These are phyloP conservation scores for Pythium dissotocum DNA, from an alignment of 352 stramenopile species.

Conservation along the genomic window DNA sequence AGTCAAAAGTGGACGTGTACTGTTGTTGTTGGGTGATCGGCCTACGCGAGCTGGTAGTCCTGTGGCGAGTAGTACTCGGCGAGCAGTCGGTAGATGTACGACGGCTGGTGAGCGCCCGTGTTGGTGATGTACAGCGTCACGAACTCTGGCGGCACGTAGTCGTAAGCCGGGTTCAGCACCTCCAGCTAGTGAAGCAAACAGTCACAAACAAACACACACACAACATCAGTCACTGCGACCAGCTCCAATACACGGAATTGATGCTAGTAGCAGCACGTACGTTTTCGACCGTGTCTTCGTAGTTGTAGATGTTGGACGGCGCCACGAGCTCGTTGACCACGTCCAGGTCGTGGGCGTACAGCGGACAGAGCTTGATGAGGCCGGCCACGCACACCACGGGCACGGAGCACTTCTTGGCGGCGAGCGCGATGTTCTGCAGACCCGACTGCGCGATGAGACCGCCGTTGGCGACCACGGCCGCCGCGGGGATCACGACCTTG, in stretches of 20 bases:
- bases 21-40: not conserved
- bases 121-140: slow-evolving; percentile 99
- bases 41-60: slow-evolving; percentile 89
- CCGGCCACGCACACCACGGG: slow-evolving; percentile 96
- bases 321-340: slow-evolving; percentile 92
- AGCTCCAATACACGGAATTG: not conserved
- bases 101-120: slow-evolving; percentile 97
- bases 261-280: slow-evolving; percentile 35
- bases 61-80: slow-evolving; percentile 98
- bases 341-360: slow-evolving; percentile 98
- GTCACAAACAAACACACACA: not conserved
- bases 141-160: slow-evolving; percentile 97
- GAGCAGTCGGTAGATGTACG: slow-evolving; percentile 98
- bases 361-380: slow-evolving; percentile 97
- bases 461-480: slow-evolving; percentile 97
- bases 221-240: not conserved
- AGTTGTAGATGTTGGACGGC: slow-evolving; percentile 88
- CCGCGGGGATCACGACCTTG: slow-evolving; percentile 95
- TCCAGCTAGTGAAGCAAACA: slow-evolving; percentile 68
- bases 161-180: slow-evolving; percentile 96
- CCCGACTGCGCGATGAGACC: slow-evolving; percentile 95
- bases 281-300: slow-evolving; percentile 88
- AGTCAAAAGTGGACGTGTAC: not conserved
- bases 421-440: slow-evolving; percentile 95
- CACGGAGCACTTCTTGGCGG: slow-evolving; percentile 95